These are phyloP conservation scores for Colletotrichum truncatum DNA, from an alignment of 2,329 filamentous ascomycete genomes.

Conservation along the genomic window DNA sequence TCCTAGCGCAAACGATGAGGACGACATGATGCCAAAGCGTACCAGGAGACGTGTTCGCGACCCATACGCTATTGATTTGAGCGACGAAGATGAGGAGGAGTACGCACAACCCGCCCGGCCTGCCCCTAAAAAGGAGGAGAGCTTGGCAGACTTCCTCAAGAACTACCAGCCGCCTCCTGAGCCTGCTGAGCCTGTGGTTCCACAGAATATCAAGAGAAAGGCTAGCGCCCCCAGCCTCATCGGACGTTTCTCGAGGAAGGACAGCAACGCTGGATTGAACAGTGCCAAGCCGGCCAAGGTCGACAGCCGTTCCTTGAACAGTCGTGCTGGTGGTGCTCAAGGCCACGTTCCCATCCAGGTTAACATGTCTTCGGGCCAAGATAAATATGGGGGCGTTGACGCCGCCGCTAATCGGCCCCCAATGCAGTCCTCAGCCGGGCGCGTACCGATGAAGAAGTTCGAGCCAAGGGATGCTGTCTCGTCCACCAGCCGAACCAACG, in stretches of 20 bases:
- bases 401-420: conserved; percentile 30
- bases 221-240: conserved; percentile 70
- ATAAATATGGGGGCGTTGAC: conserved; percentile 49
- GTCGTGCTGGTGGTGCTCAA: conserved; percentile 45
- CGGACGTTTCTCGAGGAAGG: conserved; percentile 60
- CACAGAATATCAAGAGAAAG: conserved; percentile 65
- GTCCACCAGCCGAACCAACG: conserved; percentile 63
- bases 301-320: conserved; percentile 48
- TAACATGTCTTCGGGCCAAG: conserved; percentile 55
- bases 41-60: conserved; percentile 84
- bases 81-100: conserved; percentile 73
- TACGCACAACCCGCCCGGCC: conserved; percentile 47
- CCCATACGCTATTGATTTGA: conserved; percentile 91
- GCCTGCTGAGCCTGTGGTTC: conserved; percentile 46
- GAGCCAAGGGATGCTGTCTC: conserved; percentile 62
- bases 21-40: conserved; percentile 70
- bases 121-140: conserved; percentile 66
- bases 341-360: conserved; percentile 65
- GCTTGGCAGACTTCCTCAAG: conserved; percentile 77
- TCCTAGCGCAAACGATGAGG: conserved; percentile 52
- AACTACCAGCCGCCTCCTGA: conserved; percentile 73
- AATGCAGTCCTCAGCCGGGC: conserved; percentile 41
- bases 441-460: conserved; percentile 65
- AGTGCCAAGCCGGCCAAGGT: conserved; percentile 37
- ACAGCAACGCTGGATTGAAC: conserved; percentile 38